Conservation (phyloP, 2,329 filamentous ascomycete species). For the Botryosphaeria dothidea region DNA sequence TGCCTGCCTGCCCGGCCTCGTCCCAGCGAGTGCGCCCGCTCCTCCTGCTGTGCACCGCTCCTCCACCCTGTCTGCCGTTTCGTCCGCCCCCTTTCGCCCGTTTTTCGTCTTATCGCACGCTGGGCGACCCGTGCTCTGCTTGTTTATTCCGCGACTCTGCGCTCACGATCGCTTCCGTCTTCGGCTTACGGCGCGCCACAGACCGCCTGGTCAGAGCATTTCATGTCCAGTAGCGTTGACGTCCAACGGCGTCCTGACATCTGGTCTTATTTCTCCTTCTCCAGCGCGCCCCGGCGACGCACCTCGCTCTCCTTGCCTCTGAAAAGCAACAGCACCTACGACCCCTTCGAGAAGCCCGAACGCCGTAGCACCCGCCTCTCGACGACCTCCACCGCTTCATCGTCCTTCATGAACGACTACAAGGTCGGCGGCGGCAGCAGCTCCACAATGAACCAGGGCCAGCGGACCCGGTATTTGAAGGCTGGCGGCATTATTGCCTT, state of each 20-base stretch:
- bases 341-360: conserved; percentile 51
- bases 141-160: not conserved
- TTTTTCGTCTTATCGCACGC: not conserved
- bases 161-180: conserved; percentile 19
- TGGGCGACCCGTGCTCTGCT: not conserved
- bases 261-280: conserved; percentile 56
- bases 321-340: conserved; percentile 35
- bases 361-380: conserved; percentile 36
- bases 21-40: not conserved
- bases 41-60: not conserved
- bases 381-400: conserved; percentile 32
- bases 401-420: conserved; percentile 44
- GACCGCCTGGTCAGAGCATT: conserved; percentile 24
- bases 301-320: conserved; percentile 54
- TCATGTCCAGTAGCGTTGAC: conserved; percentile 59
- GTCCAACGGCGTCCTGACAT: conserved; percentile 51
- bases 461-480: conserved; percentile 62
- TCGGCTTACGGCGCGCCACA: conserved; percentile 18
- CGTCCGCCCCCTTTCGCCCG: not conserved
- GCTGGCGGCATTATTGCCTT: conserved; percentile 61
- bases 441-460: conserved; percentile 59
- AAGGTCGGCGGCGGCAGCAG: conserved; percentile 39
- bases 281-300: conserved; percentile 50
- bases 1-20: not conserved
- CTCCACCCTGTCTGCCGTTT: not conserved